Base-by-base conservation (phyloP, 805 yeast species). In the Sugiyamaella qingdaonensis region DNA sequence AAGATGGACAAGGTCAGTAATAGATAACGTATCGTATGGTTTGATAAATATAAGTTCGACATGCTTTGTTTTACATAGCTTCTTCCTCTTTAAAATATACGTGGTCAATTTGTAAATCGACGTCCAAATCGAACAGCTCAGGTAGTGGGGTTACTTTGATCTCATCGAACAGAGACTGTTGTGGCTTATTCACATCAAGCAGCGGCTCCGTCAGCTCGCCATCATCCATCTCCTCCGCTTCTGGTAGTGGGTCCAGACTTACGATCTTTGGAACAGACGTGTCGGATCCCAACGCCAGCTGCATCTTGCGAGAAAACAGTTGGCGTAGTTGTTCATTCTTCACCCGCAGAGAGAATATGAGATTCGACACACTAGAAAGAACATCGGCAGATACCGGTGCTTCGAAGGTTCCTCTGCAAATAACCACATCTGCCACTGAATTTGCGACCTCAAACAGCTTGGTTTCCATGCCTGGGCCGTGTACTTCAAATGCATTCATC, bases 381-480 rank as follows among this genome's bases (percentile, higher is more conserved):
- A 51, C 46, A 18, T 51, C 54, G 14, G 43, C 11, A 7, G 49
- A 48, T 13, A 45, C 27, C 24, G 44, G 32, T 4, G 44, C 35
- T 10, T 42, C 42, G 11, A 34, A 34, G 14, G 47, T 44, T 4
- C 43, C 48, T 39, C 27, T 36, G 21, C 39, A 51, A 4, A 53
- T 24, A 18, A 53, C 52, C 29, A 48, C 48, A 29, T 53, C 55
- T 2, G 52, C 52, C 14, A 53, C 37, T n/a, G 51, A 37, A 29
- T 48, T 53, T 10, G 52, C 52, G 10, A 53, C 48, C 41, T 53
- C 55, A 19, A 41, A 50, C 36, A 54, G 36, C 39, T 54, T 54
- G 36, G 47, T 49, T 47, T 54, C 57, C 54, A 54, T 54, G 4
- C 57, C 57, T 2, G 57, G 57, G 11, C 57, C 57, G 33, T 54